These are phyloP conservation scores for Thalassiosira exigua DNA, from an alignment of 352 stramenopile genomes.

Conservation along the genomic window DNA sequence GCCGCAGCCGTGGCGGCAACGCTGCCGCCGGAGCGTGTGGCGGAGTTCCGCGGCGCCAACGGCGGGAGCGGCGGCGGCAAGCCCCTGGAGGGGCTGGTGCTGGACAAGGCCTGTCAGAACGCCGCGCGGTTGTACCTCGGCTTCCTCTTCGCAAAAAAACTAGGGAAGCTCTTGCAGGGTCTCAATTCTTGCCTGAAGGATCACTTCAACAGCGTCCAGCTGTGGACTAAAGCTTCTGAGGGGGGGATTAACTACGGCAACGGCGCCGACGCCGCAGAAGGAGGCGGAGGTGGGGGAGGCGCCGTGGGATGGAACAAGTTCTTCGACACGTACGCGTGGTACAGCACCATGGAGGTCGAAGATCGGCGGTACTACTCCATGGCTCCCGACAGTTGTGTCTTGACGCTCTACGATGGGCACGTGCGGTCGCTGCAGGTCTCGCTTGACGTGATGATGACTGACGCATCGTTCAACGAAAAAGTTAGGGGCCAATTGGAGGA, in stretches of 20 bases:
- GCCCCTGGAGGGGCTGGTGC: conserved; percentile 34
- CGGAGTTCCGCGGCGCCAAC: conserved; percentile 23
- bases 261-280: not conserved
- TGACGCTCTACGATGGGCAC: conserved; percentile 82
- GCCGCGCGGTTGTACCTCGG: conserved; percentile 70
- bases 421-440: conserved; percentile 73
- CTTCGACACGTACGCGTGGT: conserved; percentile 80
- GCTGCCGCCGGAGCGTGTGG: conserved; percentile 56
- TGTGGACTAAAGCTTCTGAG: conserved; percentile 77
- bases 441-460: conserved; percentile 60
- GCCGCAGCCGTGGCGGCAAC: conserved; percentile 72
- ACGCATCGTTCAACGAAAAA: conserved; percentile 62
- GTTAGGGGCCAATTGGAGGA: conserved; percentile 66
- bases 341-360: conserved; percentile 80
- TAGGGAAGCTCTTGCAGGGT: conserved; percentile 80
- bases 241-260: conserved; percentile 66
- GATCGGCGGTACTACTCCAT: conserved; percentile 77
- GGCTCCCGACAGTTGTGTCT: conserved; percentile 76
- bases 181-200: conserved; percentile 78
- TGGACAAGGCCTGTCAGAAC: conserved; percentile 54
- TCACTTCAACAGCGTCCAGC: conserved; percentile 75
- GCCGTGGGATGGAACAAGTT: conserved; percentile 80
- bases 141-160: conserved; percentile 74
- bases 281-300: conserved; percentile 35
- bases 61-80: conserved; percentile 11